Evolutionary conservation across 495 filamentous ascomycete genomes (phyloP).

Genomic region (Hypoxylon rickii): DNA sequence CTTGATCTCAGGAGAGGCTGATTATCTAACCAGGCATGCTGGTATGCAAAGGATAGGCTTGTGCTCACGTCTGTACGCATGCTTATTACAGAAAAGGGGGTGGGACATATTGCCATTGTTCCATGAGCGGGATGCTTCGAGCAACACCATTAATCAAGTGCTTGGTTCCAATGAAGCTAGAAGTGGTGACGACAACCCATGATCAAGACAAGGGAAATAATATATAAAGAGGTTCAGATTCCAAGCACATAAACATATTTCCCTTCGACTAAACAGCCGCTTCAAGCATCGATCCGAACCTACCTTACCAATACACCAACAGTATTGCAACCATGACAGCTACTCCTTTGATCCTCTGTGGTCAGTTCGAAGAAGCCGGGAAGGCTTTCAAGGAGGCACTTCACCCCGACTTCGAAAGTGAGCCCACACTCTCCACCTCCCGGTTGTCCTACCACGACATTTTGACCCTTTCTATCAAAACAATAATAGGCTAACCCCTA

Average conservation of each 20-base stretch:
- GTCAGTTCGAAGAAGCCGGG: constrained; percentile 16
- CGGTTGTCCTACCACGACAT: neutral
- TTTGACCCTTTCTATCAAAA: neutral
- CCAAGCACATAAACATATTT: neutral
- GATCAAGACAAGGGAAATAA: neutral
- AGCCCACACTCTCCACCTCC: neutral
- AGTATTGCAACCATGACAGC: constrained; percentile 13
- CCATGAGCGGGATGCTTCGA: constrained; percentile 10
- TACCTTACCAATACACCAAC: neutral
- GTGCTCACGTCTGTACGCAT: too few relatives aligned
- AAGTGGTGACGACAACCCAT: too few relatives aligned
- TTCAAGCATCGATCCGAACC: too few relatives aligned
- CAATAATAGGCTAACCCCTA: neutral
- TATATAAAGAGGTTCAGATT: constrained; percentile 12
- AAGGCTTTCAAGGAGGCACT: constrained; percentile 25
- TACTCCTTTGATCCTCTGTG: constrained; percentile 22
- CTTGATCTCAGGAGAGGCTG: constrained; percentile 1
- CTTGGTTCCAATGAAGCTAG: constrained; percentile 4
- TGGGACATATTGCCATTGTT: constrained; percentile 3
- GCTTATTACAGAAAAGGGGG: too few relatives aligned
- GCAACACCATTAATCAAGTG: constrained; percentile 18
- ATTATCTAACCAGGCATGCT: neutral
- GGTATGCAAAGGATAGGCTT: neutral
- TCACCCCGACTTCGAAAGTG: constrained; percentile 27
- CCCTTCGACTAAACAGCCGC: neutral